Evolutionary conservation across 306 rosid species (phyloP), one percentile per base, ranked within the genome.

Genomic region (Hippophae rhamnoides): DNA sequence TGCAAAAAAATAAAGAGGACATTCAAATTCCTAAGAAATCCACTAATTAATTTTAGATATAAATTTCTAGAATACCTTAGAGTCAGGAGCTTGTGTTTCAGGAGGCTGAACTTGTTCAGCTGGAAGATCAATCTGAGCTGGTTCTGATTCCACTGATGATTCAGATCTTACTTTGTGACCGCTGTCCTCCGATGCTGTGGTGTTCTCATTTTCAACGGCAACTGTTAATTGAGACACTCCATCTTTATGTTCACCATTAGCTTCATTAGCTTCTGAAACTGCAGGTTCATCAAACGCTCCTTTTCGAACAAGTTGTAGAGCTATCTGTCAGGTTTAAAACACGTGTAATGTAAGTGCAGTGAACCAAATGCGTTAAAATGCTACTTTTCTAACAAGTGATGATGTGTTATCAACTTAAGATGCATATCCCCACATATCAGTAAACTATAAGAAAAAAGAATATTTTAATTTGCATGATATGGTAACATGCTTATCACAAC

Each of bases 301-400:
- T 74, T 84, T 75, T 76, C 97, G 86, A 69, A 86, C 94, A 72
- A 93, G 90, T 57, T 78, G 72, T 53, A 93, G 85, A 58, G 99
- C 97, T 76, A 93, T 93, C 99, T 93, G 87, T 65, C 70, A 81
- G 60, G 59, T 64, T 47, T 23, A 55, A 69, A 42, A 69, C 62
- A 54, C 43, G 77, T 63, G 64, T 62, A 67, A 58, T 63, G 64
- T 62, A 67, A 58, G 68, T 23, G 46, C 53, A 50, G 54, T 26
- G 50, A 3, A 42, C 0, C 38, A 18, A 18, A 18, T 18, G 23
- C 1, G 23, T 18, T 18, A 18, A 18, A 0, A 18, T 18, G 1
- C 23, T 18, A 18, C 23, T 18, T 18, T 18, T 18, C 23, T 18
- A 18, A 18, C 23, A 18, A 31, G 38, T 31, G 38, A 31, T 31